Base-by-base conservation (phyloP, 139 green algal species). In the Ettlia oleoabundans region DNA sequence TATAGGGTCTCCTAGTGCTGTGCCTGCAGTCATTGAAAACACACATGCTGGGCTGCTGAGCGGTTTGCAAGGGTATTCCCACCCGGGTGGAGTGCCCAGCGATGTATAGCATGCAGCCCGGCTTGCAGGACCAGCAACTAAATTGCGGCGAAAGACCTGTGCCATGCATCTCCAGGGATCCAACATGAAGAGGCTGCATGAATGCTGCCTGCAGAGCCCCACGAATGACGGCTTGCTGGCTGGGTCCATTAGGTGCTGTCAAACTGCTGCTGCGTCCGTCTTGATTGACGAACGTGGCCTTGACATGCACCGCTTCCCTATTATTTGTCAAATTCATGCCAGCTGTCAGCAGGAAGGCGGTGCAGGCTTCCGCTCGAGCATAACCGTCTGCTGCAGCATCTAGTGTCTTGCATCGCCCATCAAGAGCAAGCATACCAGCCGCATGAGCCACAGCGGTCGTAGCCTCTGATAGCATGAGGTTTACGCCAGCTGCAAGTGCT, bases 191-290 rank as follows among this genome's bases (percentile, higher is more conserved):
- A 0, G 86, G 42, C 0, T n/a, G 21, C 0, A 91, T 24, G 10
- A 19, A 13, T n/a, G 83, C 85, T 41, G 77, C 33, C 26, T 40
- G 28, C 40, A 94, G 69, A 0, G 91, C 90, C 19, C 80, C 58
- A 3, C 69, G 58, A 18, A 96, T 80, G 7, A 96, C 84, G 0
- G 87, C 79, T n/a, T 89, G 78, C 67, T 98, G 94, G 30, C 85
- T 85, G 13, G 92, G 92, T 0, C 94, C 93, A 68, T 96, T 92
- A 0, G 94, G 93, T 2, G 94, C 94, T 4, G 94, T 98, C 9
- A 98, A 80, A 51, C 90, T 89, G 68, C 87, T 94, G 61, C 90
- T 95, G 58, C 94, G 90, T 19, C 95, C 95, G 76, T 96, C 95
- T 80, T 97, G 94, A 78, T 98, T 98, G 4, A 98, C 92, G 4